Conservation (phyloP, 192 early-diverging fungal genomes). For the Martensiomyces pterosporus region DNA sequence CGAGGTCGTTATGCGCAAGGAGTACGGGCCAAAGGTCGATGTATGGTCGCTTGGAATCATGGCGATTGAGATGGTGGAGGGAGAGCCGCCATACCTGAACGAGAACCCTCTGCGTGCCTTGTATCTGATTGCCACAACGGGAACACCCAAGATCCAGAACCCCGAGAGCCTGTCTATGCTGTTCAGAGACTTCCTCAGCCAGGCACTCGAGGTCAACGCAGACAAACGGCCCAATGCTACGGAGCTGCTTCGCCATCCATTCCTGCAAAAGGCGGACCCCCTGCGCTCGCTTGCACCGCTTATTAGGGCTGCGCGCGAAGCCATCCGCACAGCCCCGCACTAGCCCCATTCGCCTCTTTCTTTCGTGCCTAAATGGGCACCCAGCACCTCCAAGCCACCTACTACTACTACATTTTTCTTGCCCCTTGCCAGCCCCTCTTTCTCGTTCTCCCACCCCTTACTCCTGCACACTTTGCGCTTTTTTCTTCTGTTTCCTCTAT, state of each 20-base stretch:
- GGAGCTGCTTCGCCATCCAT: conserved; percentile 81
- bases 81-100: conserved; percentile 94
- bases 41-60: conserved; percentile 98
- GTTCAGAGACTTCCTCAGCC: conserved; percentile 83
- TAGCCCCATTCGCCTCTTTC: neutral
- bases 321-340: conserved; percentile 48
- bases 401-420: neutral
- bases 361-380: neutral
- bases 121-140: conserved; percentile 94
- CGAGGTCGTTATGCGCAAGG: conserved; percentile 88
- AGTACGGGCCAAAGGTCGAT: conserved; percentile 90
- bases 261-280: conserved; percentile 78
- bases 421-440: neutral
- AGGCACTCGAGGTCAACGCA: conserved; percentile 78
- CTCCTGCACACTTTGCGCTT: neutral
- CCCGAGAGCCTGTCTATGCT: conserved; percentile 70
- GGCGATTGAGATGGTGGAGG: conserved; percentile 97
- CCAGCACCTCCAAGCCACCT: too few relatives aligned
- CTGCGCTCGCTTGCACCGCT: conserved; percentile 75
- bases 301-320: conserved; percentile 69
- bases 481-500: conserved; percentile 1
- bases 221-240: conserved; percentile 74
- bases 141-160: conserved; percentile 85
- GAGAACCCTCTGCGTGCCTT: conserved; percentile 88
- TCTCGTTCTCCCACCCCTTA: neutral